Base-by-base conservation (phyloP, 2,329 filamentous ascomycete genomes). In the Sporothrix phasma region DNA sequence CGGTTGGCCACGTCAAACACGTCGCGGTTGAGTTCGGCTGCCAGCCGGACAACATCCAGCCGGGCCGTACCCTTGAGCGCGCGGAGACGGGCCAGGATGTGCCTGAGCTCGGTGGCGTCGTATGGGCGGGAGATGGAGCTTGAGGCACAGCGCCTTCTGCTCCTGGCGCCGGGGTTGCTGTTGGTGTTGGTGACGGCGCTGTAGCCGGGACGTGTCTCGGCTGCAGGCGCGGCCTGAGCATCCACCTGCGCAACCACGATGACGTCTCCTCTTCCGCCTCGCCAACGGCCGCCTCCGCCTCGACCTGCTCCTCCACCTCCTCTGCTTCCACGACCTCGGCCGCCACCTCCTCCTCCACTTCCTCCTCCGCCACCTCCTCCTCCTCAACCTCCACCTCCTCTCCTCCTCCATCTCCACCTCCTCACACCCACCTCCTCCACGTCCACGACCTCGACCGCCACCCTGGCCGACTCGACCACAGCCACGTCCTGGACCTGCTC, bases 31-130 rank as follows among this genome's bases (percentile, higher is more conserved):
- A 68, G 49, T 13, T 64, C 49, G 10, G 49, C 56, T 1, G 67
- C 67, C 56, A 68, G 64, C 46, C 8, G 56, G 5, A 2, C 19
- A 11, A 66, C n/a, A 41, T 65, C 43, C n/a, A 64, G 47, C 37
- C 31, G 56, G 5, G 47, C 22, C 5, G 17, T 19, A 2, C 59
- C 54, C 37, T 62, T 45, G 56, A 59, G 22, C 10, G 34, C 34
- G n/a, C 59, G 51, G 17, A 67, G 62, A 15, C 45, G 34, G 7
- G 34, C 2, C 13, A 68, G 7, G 2, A 68, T 66, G 11, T 4
- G 15, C n/a, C 24, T 37, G 8, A 39, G 29, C 56, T 67, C 65
- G 6, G 58, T 22, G 39, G 13, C 43, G 2, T 43, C 46, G 19
- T 56, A 58, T n/a, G n/a, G 34, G 19, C 13, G 45, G 7, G 22